Evolutionary conservation across 73 alveolate genomes (phyloP), one percentile per base, ranked within the genome.

Genomic region (Breviolum minutum): DNA sequence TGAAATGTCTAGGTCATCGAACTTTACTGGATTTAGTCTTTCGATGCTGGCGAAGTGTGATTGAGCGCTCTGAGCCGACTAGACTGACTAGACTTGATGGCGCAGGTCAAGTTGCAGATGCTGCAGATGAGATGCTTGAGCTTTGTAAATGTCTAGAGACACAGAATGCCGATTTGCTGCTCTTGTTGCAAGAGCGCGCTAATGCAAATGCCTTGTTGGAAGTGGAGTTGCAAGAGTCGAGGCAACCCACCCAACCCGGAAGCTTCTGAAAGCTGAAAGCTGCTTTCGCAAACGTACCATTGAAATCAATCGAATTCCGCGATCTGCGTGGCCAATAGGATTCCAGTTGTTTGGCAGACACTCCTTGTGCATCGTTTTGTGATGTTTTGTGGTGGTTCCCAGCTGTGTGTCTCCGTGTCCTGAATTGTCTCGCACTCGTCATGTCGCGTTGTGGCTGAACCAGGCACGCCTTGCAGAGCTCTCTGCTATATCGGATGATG

Each of bases 401-500:
- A 40, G 54, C 54, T 40, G 54, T 40, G 54, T 40, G 54, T 40
- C 54, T 40, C 54, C 3, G 54, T 40, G 54, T 40, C 54, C 54
- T 40, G 54, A 40, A 40, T 40, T 40, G 54, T 40, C 54, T 40
- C 54, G n/a, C n/a, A n/a, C 54, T 40, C 54, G 54, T 3, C 0
- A 0, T 40, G 0, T 40, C 54, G 54, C 54, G 54, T 40, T 40
- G 54, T 40, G 54, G 54, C 54, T 40, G 54, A 10, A 20, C 86
- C 94, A 85, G 94, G 94, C n/a, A 60, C 96, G 96, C 63, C 87
- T 90, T 30, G 87, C 87, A 12, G 96, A 90, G 40, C 87, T 90
- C 88, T 69, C 87, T 9, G 96, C 76, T 27, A 74, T 90, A 30
- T 90, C 96, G 40, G 96, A 90, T 48, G 96, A 90, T 61, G 96